phyloP scores from a whole-genome alignment of 2,329 filamentous ascomycete genomes.

The Lachnellula suecica region DNA sequence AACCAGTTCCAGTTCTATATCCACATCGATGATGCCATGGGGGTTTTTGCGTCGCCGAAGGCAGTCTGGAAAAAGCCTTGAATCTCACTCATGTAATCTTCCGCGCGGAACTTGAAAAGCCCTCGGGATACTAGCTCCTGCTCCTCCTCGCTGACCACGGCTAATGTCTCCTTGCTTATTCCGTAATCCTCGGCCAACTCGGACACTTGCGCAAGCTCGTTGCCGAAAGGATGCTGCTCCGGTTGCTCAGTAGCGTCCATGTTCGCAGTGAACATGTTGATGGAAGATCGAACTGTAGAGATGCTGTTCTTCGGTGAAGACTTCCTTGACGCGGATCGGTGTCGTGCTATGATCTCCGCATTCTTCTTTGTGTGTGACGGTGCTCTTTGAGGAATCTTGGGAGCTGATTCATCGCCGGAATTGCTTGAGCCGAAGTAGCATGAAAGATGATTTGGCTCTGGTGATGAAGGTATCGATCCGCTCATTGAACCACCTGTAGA shows the following conservation, averaged over 20 bases:
- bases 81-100: slow-evolving; percentile 84
- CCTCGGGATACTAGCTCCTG: slow-evolving; percentile 67
- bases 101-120: slow-evolving; percentile 70
- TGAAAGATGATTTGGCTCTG: slow-evolving; percentile 65
- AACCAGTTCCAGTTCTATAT: slow-evolving; percentile 29
- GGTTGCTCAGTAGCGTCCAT: slow-evolving; percentile 36
- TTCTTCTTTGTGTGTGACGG: slow-evolving; percentile 88
- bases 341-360: slow-evolving; percentile 71
- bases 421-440: slow-evolving; percentile 56
- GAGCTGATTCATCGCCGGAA: slow-evolving; percentile 43
- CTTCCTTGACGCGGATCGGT: slow-evolving; percentile 61
- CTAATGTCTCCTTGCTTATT: slow-evolving; percentile 49
- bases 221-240: slow-evolving; percentile 74
- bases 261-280: slow-evolving; percentile 29
- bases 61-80: slow-evolving; percentile 51
- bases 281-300: slow-evolving; percentile 54
- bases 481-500: slow-evolving; percentile 45
- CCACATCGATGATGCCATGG: slow-evolving; percentile 27
- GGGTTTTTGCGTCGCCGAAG: slow-evolving; percentile 26
- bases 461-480: slow-evolving; percentile 45
- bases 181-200: slow-evolving; percentile 90
- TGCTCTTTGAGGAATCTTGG: slow-evolving; percentile 73
- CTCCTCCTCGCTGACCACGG: slow-evolving; percentile 72
- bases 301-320: slow-evolving; percentile 59
- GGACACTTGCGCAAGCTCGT: slow-evolving; percentile 87